Percentiles rank a stretch among this genome's conserved stretches.
Conservation (phyloP, 441 rosid genomes). For the Hura crepitans region DNA sequence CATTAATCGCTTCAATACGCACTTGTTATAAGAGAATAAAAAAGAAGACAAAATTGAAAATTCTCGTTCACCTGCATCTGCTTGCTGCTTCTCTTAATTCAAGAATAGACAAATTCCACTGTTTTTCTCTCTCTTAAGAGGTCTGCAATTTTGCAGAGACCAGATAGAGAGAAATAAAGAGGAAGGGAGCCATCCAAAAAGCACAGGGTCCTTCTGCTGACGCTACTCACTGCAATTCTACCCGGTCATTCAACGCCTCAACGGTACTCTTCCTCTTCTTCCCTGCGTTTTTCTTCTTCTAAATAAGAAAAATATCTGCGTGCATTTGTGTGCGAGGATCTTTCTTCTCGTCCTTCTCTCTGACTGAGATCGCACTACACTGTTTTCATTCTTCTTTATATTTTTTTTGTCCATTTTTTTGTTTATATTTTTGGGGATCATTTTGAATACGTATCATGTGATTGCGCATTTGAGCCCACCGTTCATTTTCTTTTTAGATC, state of each 20-base stretch:
- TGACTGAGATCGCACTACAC: background rate
- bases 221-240: background rate
- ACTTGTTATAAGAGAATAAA: too few species aligned
- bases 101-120: too few species aligned
- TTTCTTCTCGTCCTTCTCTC: slow-evolving; percentile 4
- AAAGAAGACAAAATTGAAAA: background rate
- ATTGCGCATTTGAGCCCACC: background rate
- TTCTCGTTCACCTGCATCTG: background rate
- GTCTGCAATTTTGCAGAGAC: slow-evolving; percentile 10
- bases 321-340: slow-evolving; percentile 2
- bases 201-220: background rate
- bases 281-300: background rate
- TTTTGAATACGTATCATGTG: background rate
- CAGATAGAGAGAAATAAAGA: background rate
- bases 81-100: background rate
- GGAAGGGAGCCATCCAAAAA: too few species aligned
- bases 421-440: background rate
- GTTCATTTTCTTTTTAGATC: background rate
- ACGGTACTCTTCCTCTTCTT: background rate
- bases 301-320: too few species aligned
- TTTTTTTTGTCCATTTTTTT: slow-evolving; percentile 1
- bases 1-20: too few species aligned
- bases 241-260: background rate
- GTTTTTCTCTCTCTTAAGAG: background rate
- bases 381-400: background rate